Conservation (phyloP, 768 basidiomycete species). For the Rhodosporidiobolus odoratus region DNA sequence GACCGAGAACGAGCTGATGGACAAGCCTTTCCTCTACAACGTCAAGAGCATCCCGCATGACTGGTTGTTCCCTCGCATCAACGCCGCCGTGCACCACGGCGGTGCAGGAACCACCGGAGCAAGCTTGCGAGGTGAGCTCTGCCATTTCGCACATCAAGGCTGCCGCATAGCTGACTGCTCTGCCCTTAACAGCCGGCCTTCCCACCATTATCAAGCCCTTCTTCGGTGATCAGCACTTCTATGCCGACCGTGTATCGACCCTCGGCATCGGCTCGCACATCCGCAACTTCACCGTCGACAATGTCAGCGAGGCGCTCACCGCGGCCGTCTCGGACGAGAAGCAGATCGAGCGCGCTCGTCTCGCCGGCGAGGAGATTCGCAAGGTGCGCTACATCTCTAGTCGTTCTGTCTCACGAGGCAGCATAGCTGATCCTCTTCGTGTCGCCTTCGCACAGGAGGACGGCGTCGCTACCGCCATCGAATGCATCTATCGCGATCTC, state of each 20-base stretch:
- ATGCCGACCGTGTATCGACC: conserved; percentile 96
- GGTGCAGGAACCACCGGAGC: conserved; percentile 96
- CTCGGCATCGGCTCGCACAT: conserved; percentile 84
- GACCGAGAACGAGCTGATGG: conserved; percentile 60
- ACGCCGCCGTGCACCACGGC: conserved; percentile 97
- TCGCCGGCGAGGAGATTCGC: conserved; percentile 81
- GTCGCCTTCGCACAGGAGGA: conserved; percentile 62
- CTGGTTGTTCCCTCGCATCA: conserved; percentile 88
- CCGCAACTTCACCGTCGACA: conserved; percentile 75
- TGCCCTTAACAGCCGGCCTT: conserved; percentile 61
- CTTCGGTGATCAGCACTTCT: conserved; percentile 97
- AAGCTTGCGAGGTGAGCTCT: conserved; percentile 63
- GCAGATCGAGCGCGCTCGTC: conserved; percentile 77
- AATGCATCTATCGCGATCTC: conserved; percentile 90
- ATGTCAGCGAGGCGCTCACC: conserved; percentile 68
- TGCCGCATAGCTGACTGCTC: background rate
- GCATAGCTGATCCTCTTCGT: background rate
- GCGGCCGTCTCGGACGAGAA: conserved; percentile 79
- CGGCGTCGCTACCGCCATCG: conserved; percentile 87
- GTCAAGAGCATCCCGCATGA: conserved; percentile 65
- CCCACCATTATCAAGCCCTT: conserved; percentile 96
- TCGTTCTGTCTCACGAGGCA: background rate
- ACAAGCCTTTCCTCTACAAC: conserved; percentile 73
- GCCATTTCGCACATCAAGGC: conserved; percentile 1
- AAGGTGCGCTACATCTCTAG: conserved; percentile 52